Percentiles rank a stretch among this genome's conserved stretches.
Evolutionary conservation across 1,284 basidiomycete genomes (phyloP).

Genomic region (Cryptococcus sp.): DNA sequence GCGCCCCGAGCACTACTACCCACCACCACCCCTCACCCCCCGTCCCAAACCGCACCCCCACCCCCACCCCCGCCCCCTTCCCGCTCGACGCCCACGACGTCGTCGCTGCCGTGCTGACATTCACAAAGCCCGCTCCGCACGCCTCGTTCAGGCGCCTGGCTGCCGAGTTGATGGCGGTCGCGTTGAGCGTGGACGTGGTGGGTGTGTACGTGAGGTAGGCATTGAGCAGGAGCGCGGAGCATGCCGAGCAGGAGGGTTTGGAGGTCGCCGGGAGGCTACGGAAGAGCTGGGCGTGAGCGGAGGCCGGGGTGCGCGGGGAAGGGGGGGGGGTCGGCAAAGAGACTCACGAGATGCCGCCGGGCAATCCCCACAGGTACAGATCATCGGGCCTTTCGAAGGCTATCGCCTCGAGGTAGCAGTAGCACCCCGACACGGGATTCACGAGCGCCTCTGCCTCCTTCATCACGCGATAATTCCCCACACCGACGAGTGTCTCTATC

Average conservation of each 20-base stretch:
- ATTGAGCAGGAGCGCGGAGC: slow-evolving; percentile 39
- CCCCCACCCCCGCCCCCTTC: background rate
- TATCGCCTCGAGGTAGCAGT: slow-evolving; percentile 46
- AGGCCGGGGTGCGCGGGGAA: background rate
- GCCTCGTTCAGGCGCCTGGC: slow-evolving; percentile 33
- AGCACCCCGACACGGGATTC: slow-evolving; percentile 33
- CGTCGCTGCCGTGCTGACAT: background rate
- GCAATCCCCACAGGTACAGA: slow-evolving; percentile 44
- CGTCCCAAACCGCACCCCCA: background rate
- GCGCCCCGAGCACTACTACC: background rate
- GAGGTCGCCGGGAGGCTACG: slow-evolving; percentile 36
- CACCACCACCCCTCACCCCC: background rate
- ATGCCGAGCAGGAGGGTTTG: slow-evolving; percentile 44
- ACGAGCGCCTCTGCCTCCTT: slow-evolving; percentile 31
- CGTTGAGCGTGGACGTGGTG: slow-evolving; percentile 35
- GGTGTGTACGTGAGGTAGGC: slow-evolving; percentile 23
- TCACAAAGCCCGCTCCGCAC: slow-evolving; percentile 39
- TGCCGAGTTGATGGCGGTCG: slow-evolving; percentile 30
- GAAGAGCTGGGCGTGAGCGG: background rate
- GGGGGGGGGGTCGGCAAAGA: background rate
- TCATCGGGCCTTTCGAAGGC: slow-evolving; percentile 39
- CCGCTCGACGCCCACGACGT: background rate
- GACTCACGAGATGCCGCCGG: slow-evolving; percentile 44
- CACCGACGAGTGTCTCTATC: slow-evolving; percentile 24
- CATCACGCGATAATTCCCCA: slow-evolving; percentile 46